Conservation (phyloP, 108 stramenopile species). For the Cyclostephanos invisitatus region DNA sequence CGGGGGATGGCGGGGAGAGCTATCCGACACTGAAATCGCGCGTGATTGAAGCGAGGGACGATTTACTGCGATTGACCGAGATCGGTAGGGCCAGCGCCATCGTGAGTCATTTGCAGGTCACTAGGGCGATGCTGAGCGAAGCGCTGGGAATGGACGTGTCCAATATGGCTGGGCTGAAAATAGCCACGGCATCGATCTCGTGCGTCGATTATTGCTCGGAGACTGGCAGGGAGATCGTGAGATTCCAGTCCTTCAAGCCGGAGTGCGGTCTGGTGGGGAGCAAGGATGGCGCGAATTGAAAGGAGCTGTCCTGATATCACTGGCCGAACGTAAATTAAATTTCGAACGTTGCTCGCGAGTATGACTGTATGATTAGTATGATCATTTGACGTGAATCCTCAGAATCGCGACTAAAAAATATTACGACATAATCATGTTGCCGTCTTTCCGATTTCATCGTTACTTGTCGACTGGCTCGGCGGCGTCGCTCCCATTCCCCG, state of each 20-base stretch:
- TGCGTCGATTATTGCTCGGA: constrained; percentile 75
- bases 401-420: background rate
- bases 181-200: constrained; percentile 84
- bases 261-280: constrained; percentile 67
- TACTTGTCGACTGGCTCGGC: background rate
- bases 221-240: constrained; percentile 62
- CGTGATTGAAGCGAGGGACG: constrained; percentile 66
- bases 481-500: background rate
- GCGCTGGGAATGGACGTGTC: constrained; percentile 69
- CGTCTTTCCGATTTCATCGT: background rate
- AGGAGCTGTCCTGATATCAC: background rate
- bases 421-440: background rate
- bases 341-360: no score
- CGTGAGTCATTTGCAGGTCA: constrained; percentile 89
- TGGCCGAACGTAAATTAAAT: no score
- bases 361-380: no score
- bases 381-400: no score
- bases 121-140: constrained; percentile 78
- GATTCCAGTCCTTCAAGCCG: constrained; percentile 86
- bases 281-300: constrained; percentile 82
- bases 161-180: constrained; percentile 67
- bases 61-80: constrained; percentile 57
- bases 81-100: constrained; percentile 66
- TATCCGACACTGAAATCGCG: constrained; percentile 68
- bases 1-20: constrained; percentile 81